These are phyloP conservation scores for Ganoderma lingzhi DNA, from an alignment of 1,284 basidiomycete species.

Conservation along the genomic window DNA sequence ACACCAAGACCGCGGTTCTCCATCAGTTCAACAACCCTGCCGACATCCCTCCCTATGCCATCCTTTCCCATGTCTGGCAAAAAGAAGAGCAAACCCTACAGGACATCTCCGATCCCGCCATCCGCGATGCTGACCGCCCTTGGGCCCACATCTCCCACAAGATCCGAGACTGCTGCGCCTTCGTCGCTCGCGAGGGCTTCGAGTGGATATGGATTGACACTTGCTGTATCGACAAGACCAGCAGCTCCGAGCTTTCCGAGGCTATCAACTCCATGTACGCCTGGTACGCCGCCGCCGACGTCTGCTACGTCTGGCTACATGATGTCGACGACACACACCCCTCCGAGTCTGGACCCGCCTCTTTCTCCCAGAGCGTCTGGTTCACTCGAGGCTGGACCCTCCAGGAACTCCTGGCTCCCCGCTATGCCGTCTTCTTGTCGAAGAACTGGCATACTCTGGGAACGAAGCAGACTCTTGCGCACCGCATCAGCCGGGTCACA, in stretches of 20 bases:
- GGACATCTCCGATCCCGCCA: slow-evolving; percentile 1
- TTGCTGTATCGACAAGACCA: slow-evolving; percentile 26
- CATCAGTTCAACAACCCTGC: not conserved
- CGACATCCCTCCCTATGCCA: slow-evolving; percentile 16
- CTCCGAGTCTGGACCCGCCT: not conserved
- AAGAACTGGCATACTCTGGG: slow-evolving; percentile 15
- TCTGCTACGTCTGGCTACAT: slow-evolving; percentile 18
- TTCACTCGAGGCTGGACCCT: slow-evolving; percentile 11
- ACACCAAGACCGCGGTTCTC: slow-evolving; percentile 8
- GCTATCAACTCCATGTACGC: slow-evolving; percentile 29
- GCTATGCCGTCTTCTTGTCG: slow-evolving; percentile 14
- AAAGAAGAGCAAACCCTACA: slow-evolving; percentile 8
- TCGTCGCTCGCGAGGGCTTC: slow-evolving; percentile 5
- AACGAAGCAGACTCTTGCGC: slow-evolving; percentile 12
- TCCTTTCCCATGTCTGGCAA: slow-evolving; percentile 25
- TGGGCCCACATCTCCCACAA: slow-evolving; percentile 5
- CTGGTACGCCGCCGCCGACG: slow-evolving; percentile 14
- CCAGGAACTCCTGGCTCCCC: slow-evolving; percentile 23
- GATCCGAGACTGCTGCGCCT: slow-evolving; percentile 4
- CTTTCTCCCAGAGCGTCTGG: slow-evolving; percentile 19
- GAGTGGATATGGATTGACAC: slow-evolving; percentile 23
- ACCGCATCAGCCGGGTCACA: slow-evolving; percentile 12
- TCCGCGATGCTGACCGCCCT: not conserved
- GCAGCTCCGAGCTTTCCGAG: slow-evolving; percentile 22
- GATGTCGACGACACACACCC: slow-evolving; percentile 18